These are phyloP conservation scores for Haplographium delicatum DNA, from an alignment of 495 filamentous ascomycete species.

Conservation along the genomic window DNA sequence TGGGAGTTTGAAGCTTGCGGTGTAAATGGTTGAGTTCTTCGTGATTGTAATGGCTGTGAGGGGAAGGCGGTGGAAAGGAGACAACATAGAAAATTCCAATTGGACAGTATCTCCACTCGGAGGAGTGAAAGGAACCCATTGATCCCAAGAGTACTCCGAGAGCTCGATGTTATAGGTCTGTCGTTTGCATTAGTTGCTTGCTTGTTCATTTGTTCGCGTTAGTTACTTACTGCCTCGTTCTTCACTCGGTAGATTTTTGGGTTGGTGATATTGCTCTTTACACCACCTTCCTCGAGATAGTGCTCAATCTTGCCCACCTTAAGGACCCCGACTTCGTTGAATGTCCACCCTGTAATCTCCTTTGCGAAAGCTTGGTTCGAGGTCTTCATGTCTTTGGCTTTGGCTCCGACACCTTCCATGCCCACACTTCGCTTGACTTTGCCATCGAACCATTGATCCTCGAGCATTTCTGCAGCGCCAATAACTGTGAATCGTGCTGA, in stretches of 20 bases:
- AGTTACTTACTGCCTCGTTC: constrained; percentile 80
- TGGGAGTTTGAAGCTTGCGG: constrained; percentile 70
- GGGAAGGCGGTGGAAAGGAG: constrained; percentile 89
- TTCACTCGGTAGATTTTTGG: constrained; percentile 93
- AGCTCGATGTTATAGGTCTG: constrained; percentile 85
- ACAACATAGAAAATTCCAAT: constrained; percentile 97
- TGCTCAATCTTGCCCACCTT: constrained; percentile 81
- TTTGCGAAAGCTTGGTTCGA: constrained; percentile 83
- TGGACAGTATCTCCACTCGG: constrained; percentile 69
- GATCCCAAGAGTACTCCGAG: constrained; percentile 71
- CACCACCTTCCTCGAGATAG: constrained; percentile 54
- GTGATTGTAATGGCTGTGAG: constrained; percentile 51
- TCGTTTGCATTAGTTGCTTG: constrained; percentile 1
- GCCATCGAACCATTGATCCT: constrained; percentile 85
- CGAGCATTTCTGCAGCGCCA: constrained; percentile 79
- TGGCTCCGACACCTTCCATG: constrained; percentile 29
- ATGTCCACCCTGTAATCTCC: constrained; percentile 81
- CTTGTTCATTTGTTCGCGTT: not conserved
- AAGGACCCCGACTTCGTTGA: constrained; percentile 87
- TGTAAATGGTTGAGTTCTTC: constrained; percentile 66
- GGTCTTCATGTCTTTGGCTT: constrained; percentile 52
- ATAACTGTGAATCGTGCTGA: constrained; percentile 85
- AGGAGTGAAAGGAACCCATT: constrained; percentile 67
- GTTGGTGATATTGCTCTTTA: constrained; percentile 57
- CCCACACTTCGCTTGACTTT: constrained; percentile 59